A percentile compares a stretch with the other conserved stretches of the same genome.
Conservation (phyloP, 176 grass and related monocot species). For the Lolium multiflorum region DNA sequence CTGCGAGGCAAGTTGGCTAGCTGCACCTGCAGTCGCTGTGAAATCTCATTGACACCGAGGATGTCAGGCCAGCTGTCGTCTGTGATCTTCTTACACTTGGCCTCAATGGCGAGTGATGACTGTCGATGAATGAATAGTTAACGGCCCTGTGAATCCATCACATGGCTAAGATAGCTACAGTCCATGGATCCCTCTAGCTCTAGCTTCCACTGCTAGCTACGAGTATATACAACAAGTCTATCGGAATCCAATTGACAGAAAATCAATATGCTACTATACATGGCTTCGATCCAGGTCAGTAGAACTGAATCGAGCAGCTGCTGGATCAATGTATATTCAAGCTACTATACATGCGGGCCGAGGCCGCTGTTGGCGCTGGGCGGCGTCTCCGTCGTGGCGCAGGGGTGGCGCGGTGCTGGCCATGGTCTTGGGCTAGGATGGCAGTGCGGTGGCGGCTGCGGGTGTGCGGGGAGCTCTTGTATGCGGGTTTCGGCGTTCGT, state of each 20-base stretch:
- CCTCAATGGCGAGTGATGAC: background rate
- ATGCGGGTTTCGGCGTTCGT: too few relatives aligned
- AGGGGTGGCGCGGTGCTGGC: too few relatives aligned
- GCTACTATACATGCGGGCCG: too few relatives aligned
- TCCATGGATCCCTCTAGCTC: background rate
- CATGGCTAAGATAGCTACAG: conserved; percentile 45
- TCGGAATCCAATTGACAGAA: background rate
- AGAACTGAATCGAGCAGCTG: conserved; percentile 5
- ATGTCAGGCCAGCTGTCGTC: background rate
- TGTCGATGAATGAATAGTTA: conserved; percentile 1
- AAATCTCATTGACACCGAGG: background rate
- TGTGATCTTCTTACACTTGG: background rate
- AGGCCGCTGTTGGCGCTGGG: too few relatives aligned
- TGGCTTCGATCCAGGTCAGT: conserved; percentile 16
- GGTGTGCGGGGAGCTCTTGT: too few relatives aligned
- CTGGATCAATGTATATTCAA: background rate
- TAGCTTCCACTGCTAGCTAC: too few relatives aligned
- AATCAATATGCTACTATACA: background rate
- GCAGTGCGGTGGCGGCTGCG: too few relatives aligned
- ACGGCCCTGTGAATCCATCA: background rate
- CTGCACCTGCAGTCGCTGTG: background rate
- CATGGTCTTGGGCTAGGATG: too few relatives aligned
- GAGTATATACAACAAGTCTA: too few relatives aligned
- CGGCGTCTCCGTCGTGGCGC: too few relatives aligned
- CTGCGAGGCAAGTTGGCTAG: too few relatives aligned